phyloP scores from a whole-genome alignment of 75 land plant genomes.

The Cunninghamia lanceolata region DNA sequence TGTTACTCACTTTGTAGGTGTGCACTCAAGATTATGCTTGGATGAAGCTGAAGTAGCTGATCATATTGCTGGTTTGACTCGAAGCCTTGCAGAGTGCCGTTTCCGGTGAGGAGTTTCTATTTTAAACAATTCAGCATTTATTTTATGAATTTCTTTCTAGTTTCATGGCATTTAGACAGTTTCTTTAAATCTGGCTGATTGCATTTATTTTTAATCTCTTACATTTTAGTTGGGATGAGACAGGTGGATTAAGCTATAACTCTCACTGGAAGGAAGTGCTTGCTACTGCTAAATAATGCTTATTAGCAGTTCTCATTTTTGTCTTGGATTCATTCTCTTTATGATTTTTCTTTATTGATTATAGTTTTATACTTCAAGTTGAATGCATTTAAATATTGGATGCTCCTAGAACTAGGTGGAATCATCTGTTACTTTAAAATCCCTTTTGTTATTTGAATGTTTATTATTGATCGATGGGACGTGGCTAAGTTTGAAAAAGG shows the following conservation, averaged over 20 bases:
- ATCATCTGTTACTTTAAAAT: too few species aligned
- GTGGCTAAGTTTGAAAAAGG: too few species aligned
- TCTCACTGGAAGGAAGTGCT: not conserved
- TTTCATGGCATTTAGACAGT: not conserved
- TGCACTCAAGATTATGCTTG: conserved; percentile 79
- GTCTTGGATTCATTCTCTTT: not conserved
- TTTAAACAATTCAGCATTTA: not conserved
- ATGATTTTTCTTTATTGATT: not conserved
- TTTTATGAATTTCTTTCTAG: not conserved
- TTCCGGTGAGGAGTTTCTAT: conserved; percentile 54
- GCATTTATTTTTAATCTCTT: not conserved
- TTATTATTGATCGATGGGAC: too few species aligned
- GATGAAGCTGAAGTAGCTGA: conserved; percentile 99
- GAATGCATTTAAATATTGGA: not conserved
- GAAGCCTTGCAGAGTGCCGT: conserved; percentile 82
- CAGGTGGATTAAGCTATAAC: not conserved
- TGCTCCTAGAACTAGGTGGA: not conserved
- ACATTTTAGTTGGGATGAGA: not conserved
- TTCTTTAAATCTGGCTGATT: not conserved
- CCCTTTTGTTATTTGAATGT: too few species aligned
- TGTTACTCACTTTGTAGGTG: conserved; percentile 57
- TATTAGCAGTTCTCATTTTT: not conserved
- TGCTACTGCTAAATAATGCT: not conserved
- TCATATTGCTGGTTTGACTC: conserved; percentile 84
- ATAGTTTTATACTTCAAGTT: not conserved